Base-by-base conservation (phyloP, 1,284 basidiomycete genomes). In the Puccinia triticina region DNA sequence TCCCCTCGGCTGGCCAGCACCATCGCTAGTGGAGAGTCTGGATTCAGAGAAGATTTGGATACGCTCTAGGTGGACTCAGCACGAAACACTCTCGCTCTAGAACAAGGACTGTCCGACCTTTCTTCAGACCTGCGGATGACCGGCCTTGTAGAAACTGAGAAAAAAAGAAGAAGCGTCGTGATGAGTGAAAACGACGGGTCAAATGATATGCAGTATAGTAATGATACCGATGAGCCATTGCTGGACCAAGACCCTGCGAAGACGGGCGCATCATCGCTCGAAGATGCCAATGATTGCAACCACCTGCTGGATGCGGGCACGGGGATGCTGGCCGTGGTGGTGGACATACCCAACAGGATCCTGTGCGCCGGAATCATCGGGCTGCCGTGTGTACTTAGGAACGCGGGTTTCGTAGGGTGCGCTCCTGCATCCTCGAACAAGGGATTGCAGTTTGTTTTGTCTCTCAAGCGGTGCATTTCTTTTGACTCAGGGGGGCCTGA, bases 391-490 rank as follows among this genome's bases (percentile, higher is more conserved):
- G 95, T 96, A 50, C 89, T 98, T 83, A 91, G 92, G 84, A 93
- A 96, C 89, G 94, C 96, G 34, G 96, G 96, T 1, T 96, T 98
- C 88, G 90, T 98, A n/a, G n/a, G n/a, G n/a, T n/a, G n/a, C n/a
- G n/a, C n/a, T n/a, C n/a, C n/a, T n/a, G n/a, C n/a, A n/a, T n/a
- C n/a, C n/a, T n/a, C n/a, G n/a, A n/a, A n/a, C n/a, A n/a, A n/a
- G n/a, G n/a, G n/a, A n/a, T n/a, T n/a, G n/a, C n/a, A n/a, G n/a
- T n/a, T n/a, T n/a, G n/a, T n/a, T n/a, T n/a, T n/a, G n/a, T n/a
- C n/a, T n/a, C n/a, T n/a, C n/a, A n/a, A n/a, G n/a, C n/a, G n/a
- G n/a, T n/a, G n/a, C n/a, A n/a, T n/a, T n/a, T n/a, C n/a, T n/a
- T n/a, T n/a, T n/a, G n/a, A n/a, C n/a, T n/a, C n/a, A n/a, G n/a